Percentiles rank a stretch among this genome's conserved stretches.
Evolutionary conservation across 257 asterid species (phyloP).

Genomic region (Plantago elongata): DNA sequence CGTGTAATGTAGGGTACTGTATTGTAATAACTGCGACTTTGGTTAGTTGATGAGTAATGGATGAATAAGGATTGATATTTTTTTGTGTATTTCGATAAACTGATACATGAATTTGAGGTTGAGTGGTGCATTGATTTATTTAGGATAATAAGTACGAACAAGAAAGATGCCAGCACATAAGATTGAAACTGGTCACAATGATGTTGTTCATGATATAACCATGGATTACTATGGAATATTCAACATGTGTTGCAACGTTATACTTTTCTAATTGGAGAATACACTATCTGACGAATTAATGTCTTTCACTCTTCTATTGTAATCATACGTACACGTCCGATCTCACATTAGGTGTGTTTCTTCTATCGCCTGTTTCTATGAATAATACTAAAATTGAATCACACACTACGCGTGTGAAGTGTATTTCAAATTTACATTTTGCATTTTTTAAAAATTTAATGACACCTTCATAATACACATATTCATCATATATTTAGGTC

Average conservation of each 20-base stretch:
- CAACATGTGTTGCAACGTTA: slow-evolving; percentile 61
- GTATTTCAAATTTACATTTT: too few species aligned
- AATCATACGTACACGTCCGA: too few species aligned
- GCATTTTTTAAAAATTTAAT: too few species aligned
- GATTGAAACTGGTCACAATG: slow-evolving; percentile 65
- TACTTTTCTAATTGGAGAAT: too few species aligned
- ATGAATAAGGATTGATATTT: background rate
- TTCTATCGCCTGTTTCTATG: too few species aligned
- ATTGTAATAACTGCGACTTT: background rate
- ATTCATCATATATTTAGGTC: too few species aligned
- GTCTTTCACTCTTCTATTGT: too few species aligned
- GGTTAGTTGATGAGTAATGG: background rate
- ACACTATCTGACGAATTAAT: too few species aligned
- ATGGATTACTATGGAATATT: slow-evolving; percentile 70
- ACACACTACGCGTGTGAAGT: too few species aligned
- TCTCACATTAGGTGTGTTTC: too few species aligned
- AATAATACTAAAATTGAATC: too few species aligned
- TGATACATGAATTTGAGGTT: slow-evolving; percentile 7
- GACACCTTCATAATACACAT: too few species aligned
- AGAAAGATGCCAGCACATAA: slow-evolving; percentile 55
- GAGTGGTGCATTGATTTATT: background rate
- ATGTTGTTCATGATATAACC: slow-evolving; percentile 50
- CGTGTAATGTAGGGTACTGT: background rate
- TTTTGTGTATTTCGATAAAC: slow-evolving; percentile 3
- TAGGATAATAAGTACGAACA: background rate